Evolutionary conservation across 768 basidiomycete species (phyloP).

Genomic region (Albatrellus ellisii): DNA sequence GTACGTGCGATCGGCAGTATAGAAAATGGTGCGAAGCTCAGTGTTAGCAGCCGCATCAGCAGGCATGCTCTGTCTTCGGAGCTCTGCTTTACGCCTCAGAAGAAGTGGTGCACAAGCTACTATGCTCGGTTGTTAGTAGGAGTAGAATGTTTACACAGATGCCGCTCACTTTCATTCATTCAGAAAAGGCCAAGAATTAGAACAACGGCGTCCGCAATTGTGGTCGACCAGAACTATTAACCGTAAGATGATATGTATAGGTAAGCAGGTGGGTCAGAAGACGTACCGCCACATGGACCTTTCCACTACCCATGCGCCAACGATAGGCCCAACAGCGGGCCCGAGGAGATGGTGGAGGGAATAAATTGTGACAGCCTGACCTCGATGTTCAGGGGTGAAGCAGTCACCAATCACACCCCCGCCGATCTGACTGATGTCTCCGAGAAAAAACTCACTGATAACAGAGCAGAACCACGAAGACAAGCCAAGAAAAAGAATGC

Average conservation of each 20-base stretch:
- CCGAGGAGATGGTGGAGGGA: conserved; percentile 55
- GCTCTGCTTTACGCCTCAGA: too few species aligned
- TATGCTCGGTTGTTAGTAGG: too few species aligned
- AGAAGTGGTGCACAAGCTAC: too few species aligned
- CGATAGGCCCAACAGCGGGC: conserved; percentile 49
- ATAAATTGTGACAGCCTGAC: conserved; percentile 49
- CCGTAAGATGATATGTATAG: not conserved
- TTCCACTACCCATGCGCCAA: conserved; percentile 57
- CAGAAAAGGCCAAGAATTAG: conserved; percentile 43
- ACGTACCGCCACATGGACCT: conserved; percentile 65
- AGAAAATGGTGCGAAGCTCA: too few species aligned
- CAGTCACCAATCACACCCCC: conserved; percentile 56
- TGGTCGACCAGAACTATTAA: not conserved
- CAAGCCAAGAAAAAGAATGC: too few species aligned
- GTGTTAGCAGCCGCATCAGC: too few species aligned
- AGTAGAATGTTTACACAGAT: too few species aligned
- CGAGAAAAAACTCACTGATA: conserved; percentile 21
- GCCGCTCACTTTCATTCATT: conserved; percentile 50
- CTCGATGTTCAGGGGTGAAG: conserved; percentile 49
- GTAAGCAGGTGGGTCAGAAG: conserved; percentile 18
- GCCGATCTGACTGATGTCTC: conserved; percentile 21
- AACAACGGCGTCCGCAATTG: conserved; percentile 36
- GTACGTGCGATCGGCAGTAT: too few species aligned
- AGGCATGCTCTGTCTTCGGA: not conserved
- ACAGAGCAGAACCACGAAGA: too few species aligned